Conservation (phyloP, 73 alveolate genomes). For the Paramecium caudatum region DNA sequence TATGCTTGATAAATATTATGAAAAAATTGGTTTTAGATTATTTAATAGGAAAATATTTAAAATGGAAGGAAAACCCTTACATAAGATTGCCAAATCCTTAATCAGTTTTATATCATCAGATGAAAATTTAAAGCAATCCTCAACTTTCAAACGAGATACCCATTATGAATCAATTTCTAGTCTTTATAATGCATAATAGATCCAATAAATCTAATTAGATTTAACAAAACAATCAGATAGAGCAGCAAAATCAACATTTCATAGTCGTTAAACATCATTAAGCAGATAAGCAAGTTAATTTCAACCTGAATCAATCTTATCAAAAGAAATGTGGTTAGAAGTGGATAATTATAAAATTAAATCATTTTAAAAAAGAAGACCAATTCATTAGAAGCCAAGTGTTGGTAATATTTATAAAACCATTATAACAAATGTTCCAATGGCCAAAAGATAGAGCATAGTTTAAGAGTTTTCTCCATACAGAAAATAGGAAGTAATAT, state of each 20-base stretch:
- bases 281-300: conserved; percentile 37
- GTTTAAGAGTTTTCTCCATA: not conserved
- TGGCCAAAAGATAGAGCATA: not conserved
- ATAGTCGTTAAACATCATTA: conserved; percentile 5
- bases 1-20: conserved; percentile 48
- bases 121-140: not conserved
- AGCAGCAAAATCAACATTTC: conserved; percentile 26
- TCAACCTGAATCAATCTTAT: conserved; percentile 12
- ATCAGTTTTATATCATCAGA: conserved; percentile 17
- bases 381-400: not conserved
- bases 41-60: conserved; percentile 39
- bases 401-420: conserved; percentile 5
- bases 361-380: not conserved
- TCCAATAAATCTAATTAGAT: not conserved
- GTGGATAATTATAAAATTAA: conserved; percentile 49
- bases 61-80: not conserved
- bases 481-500: not conserved
- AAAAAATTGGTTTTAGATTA: not conserved
- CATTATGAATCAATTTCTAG: conserved; percentile 36
- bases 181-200: not conserved
- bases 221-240: not conserved
- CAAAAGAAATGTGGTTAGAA: conserved; percentile 31
- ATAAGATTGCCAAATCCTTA: conserved; percentile 25
- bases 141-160: not conserved
- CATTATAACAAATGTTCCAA: conserved; percentile 19